phyloP scores from a whole-genome alignment of 139 green algal genomes.

The Haematococcus sp. region DNA sequence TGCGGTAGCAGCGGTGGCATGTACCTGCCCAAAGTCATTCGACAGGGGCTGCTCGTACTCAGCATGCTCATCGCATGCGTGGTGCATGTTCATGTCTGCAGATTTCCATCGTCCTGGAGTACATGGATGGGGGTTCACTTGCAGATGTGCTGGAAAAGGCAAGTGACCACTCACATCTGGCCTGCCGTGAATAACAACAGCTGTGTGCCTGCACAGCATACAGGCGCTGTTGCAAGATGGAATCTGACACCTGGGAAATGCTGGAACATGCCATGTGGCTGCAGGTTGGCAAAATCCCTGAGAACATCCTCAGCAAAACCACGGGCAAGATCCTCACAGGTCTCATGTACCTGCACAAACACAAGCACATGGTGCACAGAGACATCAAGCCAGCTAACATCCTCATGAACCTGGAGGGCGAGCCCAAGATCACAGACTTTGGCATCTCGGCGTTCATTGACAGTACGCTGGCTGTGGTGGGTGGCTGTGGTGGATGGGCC shows the following conservation, averaged over 20 bases:
- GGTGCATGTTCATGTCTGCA: too few species aligned
- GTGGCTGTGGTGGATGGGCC: too few species aligned
- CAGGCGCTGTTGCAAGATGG: background rate
- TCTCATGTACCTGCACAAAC: slow-evolving; percentile 78
- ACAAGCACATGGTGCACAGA: slow-evolving; percentile 71
- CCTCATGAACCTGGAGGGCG: slow-evolving; percentile 71
- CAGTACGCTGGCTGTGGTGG: slow-evolving; percentile 69
- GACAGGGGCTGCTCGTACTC: too few species aligned
- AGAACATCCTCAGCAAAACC: slow-evolving; percentile 77
- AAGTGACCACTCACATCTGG: background rate
- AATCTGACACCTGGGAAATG: background rate
- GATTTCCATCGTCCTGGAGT: slow-evolving; percentile 91
- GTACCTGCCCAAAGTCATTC: too few species aligned
- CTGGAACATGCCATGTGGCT: background rate
- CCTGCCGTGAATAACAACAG: too few species aligned
- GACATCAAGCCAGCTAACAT: slow-evolving; percentile 94
- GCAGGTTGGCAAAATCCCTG: slow-evolving; percentile 68
- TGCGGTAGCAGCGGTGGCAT: too few species aligned
- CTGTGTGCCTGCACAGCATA: too few species aligned
- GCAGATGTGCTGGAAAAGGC: slow-evolving; percentile 73
- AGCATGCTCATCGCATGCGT: too few species aligned
- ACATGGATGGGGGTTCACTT: slow-evolving; percentile 94
- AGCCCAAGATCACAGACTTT: slow-evolving; percentile 95
- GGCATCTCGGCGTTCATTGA: slow-evolving; percentile 86
- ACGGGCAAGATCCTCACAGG: slow-evolving; percentile 68